Conservation (phyloP, 2,329 filamentous ascomycete genomes). For the Aspergillus unguis region DNA sequence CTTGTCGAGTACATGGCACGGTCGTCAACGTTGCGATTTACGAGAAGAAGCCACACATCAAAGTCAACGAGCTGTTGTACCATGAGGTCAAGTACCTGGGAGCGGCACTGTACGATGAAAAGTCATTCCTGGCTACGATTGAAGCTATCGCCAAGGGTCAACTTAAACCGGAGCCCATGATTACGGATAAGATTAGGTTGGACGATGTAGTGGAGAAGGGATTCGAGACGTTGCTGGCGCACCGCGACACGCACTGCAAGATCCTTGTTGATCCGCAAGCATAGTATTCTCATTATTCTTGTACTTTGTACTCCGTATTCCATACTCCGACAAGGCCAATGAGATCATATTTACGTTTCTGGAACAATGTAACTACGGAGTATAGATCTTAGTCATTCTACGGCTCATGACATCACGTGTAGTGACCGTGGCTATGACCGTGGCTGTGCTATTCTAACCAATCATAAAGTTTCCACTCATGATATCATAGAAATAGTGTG, state of each 20-base stretch:
- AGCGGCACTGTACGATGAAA: constrained; percentile 48
- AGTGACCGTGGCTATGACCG: too few relatives aligned
- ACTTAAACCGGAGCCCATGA: constrained; percentile 57
- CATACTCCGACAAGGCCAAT: neutral
- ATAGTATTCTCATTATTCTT: neutral
- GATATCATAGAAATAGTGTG: constrained; percentile 2
- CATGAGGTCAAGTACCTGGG: constrained; percentile 53
- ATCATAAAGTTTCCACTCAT: neutral
- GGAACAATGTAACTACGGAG: neutral
- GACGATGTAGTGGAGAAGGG: constrained; percentile 57
- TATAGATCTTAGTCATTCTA: too few relatives aligned
- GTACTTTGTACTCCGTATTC: neutral
- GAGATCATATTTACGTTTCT: neutral
- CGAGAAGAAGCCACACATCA: constrained; percentile 54
- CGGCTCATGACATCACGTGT: too few relatives aligned
- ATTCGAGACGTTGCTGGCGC: constrained; percentile 54
- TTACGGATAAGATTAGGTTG: constrained; percentile 56
- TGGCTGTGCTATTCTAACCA: too few relatives aligned
- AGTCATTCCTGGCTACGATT: constrained; percentile 59
- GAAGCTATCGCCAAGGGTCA: constrained; percentile 47
- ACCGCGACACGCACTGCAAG: constrained; percentile 63
- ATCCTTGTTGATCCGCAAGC: constrained; percentile 42
- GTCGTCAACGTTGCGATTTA: constrained; percentile 65
- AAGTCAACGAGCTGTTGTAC: constrained; percentile 54
- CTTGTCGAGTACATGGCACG: constrained; percentile 53